Percentiles rank a stretch among this genome's conserved stretches.
Evolutionary conservation across 345 rosid genomes (phyloP).

Genomic region (Rhizophora mangle): DNA sequence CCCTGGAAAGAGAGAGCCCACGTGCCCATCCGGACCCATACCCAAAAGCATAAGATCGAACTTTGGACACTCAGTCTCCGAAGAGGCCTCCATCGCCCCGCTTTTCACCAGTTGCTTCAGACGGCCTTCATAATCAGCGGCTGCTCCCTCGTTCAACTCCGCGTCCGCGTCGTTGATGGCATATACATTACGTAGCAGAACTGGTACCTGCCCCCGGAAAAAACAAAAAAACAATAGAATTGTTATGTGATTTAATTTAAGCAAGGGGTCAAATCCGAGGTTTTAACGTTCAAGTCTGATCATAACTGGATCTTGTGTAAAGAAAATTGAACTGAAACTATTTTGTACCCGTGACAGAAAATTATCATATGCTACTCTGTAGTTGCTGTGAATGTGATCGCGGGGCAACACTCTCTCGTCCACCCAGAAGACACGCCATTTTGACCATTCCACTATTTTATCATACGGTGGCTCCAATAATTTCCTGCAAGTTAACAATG

Average conservation of each 20-base stretch:
- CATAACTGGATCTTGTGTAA: too few relatives aligned
- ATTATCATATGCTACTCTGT: slow-evolving; percentile 67
- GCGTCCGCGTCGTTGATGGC: neutral
- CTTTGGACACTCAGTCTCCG: neutral
- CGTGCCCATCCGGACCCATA: neutral
- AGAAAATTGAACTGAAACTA: too few relatives aligned
- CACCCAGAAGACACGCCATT: slow-evolving; percentile 91
- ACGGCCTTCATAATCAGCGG: neutral
- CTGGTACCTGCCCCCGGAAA: neutral
- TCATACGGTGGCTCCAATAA: slow-evolving; percentile 56
- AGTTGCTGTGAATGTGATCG: slow-evolving; percentile 82
- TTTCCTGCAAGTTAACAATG: slow-evolving; percentile 45
- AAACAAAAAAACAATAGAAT: too few relatives aligned
- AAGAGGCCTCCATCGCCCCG: neutral
- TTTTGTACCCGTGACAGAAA: slow-evolving; percentile 63
- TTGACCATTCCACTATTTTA: slow-evolving; percentile 78
- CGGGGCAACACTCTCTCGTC: slow-evolving; percentile 94
- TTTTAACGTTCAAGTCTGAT: too few relatives aligned
- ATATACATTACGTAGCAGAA: neutral
- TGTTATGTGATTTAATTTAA: too few relatives aligned
- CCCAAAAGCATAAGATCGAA: neutral
- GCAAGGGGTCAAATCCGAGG: too few relatives aligned
- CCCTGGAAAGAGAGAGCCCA: neutral
- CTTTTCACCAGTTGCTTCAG: neutral
- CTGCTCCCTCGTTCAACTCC: neutral